Evolutionary conservation across 495 filamentous ascomycete species (phyloP).

Genomic region (Aspergillus bertholletiae): DNA sequence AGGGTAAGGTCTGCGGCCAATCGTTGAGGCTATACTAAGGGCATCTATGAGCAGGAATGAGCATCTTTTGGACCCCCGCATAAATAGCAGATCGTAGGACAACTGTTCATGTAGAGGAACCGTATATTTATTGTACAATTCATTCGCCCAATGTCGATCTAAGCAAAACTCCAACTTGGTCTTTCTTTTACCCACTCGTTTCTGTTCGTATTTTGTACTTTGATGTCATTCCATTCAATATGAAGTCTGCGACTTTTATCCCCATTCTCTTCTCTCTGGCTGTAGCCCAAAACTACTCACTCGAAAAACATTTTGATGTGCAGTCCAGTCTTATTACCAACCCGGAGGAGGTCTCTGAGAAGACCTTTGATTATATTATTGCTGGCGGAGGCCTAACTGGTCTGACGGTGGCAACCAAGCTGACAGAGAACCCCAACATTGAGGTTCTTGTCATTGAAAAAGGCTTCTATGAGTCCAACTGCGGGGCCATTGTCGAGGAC

Average conservation of each 20-base stretch:
- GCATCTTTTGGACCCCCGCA: neutral
- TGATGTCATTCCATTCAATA: neutral
- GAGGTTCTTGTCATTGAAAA: conserved; percentile 53
- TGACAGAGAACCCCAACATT: conserved; percentile 43
- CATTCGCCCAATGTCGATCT: neutral
- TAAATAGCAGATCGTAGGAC: neutral
- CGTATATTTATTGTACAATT: neutral
- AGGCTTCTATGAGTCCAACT: conserved; percentile 31
- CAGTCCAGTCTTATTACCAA: conserved; percentile 21
- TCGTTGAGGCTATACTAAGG: neutral
- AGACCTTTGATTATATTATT: conserved; percentile 30
- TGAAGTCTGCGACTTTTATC: neutral
- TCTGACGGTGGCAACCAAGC: conserved; percentile 31
- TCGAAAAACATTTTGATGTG: conserved; percentile 5
- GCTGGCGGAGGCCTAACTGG: conserved; percentile 33
- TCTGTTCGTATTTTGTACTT: neutral
- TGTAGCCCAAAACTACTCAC: neutral
- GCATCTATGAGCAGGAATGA: neutral
- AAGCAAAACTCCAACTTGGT: neutral
- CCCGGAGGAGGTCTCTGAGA: conserved; percentile 12
- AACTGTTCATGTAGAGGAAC: neutral
- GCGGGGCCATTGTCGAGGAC: conserved; percentile 30
- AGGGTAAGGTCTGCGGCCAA: neutral
- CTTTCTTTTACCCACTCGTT: neutral
- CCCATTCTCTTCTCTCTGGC: neutral